Evolutionary conservation across 306 rosid genomes (phyloP), one percentile per base, ranked within the genome.

Genomic region (Carpinus viminea): DNA sequence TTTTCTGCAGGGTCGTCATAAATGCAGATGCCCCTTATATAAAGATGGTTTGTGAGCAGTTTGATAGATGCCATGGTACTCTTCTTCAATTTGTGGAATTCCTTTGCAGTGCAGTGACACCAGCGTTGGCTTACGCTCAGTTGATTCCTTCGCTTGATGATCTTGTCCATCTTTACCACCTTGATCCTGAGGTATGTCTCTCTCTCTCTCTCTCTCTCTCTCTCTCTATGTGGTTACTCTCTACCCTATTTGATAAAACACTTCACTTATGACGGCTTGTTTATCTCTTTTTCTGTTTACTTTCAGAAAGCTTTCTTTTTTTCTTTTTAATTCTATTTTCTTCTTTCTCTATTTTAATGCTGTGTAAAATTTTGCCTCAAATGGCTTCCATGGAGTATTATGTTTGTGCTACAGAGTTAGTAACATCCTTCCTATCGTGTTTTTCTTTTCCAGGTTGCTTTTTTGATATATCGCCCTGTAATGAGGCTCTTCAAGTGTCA

Each of bases 21-120:
- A 85, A 86, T 84, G 93, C 99, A 52, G 90, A 88, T 85, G 99
- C 98, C 12, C 98, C 97, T 34, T 95, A 95, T 75, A 95, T 95
- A 77, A 95, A 93, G 91, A 93, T 95, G 99, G 91, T 95, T 62
- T 75, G 99, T 0, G 99, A 95, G 84, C 99, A 95, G 81, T 95
- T 95, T 74, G 99, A 95, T 87, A 89, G 99, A 85, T 87, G 94
- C 79, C 99, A 95, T 66, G 99, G 99, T 80, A 93, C 96, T 41
- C 93, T 95, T 70, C 98, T 95, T 78, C 99, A 95, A 62, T 95
- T 90, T 76, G 97, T 93, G 69, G 99, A 95, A 64, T 95, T 95
- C 83, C 98, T 95, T 73, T 85, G 88, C 74, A 89, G 96, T 89
- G 96, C 98, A 59, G 86, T 95, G 74, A 86, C 91, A 28, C 97